Percentiles rank a stretch among this genome's conserved stretches.
These are phyloP conservation scores for Pugionium dolabratum DNA, from an alignment of 345 rosid species.

Conservation along the genomic window DNA sequence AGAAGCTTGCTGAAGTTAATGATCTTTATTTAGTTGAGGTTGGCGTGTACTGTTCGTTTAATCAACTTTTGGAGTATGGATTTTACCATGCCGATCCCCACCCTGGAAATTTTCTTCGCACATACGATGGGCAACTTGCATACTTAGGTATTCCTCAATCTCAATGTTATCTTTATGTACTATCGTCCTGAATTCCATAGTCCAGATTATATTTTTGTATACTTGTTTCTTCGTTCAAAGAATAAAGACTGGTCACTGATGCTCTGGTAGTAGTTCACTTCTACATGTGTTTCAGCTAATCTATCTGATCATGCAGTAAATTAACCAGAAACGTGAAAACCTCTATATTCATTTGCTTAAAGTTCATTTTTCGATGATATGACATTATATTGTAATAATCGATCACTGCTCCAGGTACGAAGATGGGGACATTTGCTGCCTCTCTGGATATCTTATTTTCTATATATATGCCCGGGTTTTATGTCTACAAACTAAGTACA, in stretches of 20 bases:
- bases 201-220: slow-evolving; percentile 13
- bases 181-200: background rate
- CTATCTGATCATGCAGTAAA: slow-evolving; percentile 11
- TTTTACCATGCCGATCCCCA: slow-evolving; percentile 99
- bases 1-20: slow-evolving; percentile 74
- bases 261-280: slow-evolving; percentile 5
- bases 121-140: slow-evolving; percentile 86
- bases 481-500: slow-evolving; percentile 17
- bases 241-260: slow-evolving; percentile 12
- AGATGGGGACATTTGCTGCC: slow-evolving; percentile 1
- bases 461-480: slow-evolving; percentile 7
- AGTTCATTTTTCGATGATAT: slow-evolving; percentile 4
- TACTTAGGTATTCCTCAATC: slow-evolving; percentile 64
- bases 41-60: slow-evolving; percentile 95
- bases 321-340: slow-evolving; percentile 24
- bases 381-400: background rate
- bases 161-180: background rate
- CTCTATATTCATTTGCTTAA: background rate
- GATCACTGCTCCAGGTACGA: slow-evolving; percentile 2
- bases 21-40: slow-evolving; percentile 77
- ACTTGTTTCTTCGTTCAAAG: slow-evolving; percentile 7
- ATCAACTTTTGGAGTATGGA: slow-evolving; percentile 87
- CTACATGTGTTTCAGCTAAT: slow-evolving; percentile 13
- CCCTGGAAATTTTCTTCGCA: slow-evolving; percentile 92
- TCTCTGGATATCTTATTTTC: slow-evolving; percentile 7